Evolutionary conservation across 2,329 filamentous ascomycete species (phyloP).

Genomic region (Cladophialophora chaetospira): DNA sequence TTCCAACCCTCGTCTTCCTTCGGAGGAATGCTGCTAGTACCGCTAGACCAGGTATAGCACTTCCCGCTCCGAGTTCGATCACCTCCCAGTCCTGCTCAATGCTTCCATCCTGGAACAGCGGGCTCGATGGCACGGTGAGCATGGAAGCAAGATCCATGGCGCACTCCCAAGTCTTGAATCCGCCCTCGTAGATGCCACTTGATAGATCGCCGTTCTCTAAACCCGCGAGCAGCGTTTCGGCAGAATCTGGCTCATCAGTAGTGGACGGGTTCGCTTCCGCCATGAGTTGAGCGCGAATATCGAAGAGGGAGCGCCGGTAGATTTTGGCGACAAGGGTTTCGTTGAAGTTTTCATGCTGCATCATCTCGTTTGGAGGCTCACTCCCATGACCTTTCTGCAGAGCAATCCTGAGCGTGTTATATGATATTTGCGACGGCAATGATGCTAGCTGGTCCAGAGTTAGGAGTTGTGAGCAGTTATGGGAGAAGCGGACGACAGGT

Average conservation of each 20-base stretch:
- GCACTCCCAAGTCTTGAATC: slow-evolving; percentile 71
- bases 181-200: slow-evolving; percentile 63
- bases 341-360: too few relatives aligned
- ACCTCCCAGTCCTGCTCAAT: slow-evolving; percentile 43
- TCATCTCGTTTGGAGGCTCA: too few relatives aligned
- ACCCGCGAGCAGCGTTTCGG: slow-evolving; percentile 47
- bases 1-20: slow-evolving; percentile 32
- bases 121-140: not conserved
- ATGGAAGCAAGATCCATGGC: slow-evolving; percentile 57
- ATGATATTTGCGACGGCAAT: slow-evolving; percentile 60
- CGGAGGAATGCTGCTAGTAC: slow-evolving; percentile 57
- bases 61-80: slow-evolving; percentile 63
- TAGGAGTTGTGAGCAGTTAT: not conserved
- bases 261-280: slow-evolving; percentile 52
- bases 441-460: slow-evolving; percentile 21
- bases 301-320: slow-evolving; percentile 61
- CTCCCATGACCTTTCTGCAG: slow-evolving; percentile 28
- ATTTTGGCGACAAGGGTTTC: not conserved
- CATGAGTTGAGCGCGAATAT: slow-evolving; percentile 65
- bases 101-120: not conserved
- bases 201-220: slow-evolving; percentile 58
- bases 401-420: slow-evolving; percentile 51
- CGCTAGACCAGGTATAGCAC: slow-evolving; percentile 59
- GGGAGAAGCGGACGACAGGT: not conserved
- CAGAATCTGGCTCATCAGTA: slow-evolving; percentile 33